Evolutionary conservation across 306 rosid genomes (phyloP).

Genomic region (Prunus davidiana): DNA sequence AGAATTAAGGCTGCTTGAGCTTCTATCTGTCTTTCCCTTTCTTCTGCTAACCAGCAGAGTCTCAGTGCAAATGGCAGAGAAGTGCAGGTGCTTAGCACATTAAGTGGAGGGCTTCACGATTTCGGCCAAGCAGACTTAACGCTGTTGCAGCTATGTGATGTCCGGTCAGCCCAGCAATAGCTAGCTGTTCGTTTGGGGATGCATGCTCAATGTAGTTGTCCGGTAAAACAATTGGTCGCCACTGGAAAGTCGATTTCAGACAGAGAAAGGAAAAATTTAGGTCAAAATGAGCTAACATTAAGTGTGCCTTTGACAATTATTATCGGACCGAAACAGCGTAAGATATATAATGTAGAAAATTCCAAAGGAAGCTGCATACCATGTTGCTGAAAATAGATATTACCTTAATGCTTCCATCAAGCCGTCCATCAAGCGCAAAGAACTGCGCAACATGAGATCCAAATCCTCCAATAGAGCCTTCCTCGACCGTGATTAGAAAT

Average conservation of each 20-base stretch:
- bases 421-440: conserved; percentile 78
- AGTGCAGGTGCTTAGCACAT: conserved; percentile 35
- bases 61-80: not conserved
- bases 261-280: not conserved
- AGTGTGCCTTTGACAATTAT: not conserved
- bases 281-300: not conserved
- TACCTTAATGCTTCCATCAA: conserved; percentile 81
- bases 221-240: conserved; percentile 90
- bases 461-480: conserved; percentile 91
- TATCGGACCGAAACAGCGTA: not conserved
- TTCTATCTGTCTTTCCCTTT: not conserved
- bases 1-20: not conserved
- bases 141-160: conserved; percentile 88
- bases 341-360: not conserved
- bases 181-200: conserved; percentile 74
- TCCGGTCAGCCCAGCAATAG: conserved; percentile 75
- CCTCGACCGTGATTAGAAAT: conserved; percentile 86
- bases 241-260: conserved; percentile 37
- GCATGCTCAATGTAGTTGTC: conserved; percentile 85
- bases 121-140: conserved; percentile 78
- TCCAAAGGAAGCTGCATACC: not conserved
- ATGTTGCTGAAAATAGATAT: not conserved
- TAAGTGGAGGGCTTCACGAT: conserved; percentile 83
- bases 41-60: not conserved
- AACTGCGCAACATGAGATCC: conserved; percentile 96